phyloP scores from a whole-genome alignment of 78 protist genomes.

The Dictyostelium citrinum region DNA sequence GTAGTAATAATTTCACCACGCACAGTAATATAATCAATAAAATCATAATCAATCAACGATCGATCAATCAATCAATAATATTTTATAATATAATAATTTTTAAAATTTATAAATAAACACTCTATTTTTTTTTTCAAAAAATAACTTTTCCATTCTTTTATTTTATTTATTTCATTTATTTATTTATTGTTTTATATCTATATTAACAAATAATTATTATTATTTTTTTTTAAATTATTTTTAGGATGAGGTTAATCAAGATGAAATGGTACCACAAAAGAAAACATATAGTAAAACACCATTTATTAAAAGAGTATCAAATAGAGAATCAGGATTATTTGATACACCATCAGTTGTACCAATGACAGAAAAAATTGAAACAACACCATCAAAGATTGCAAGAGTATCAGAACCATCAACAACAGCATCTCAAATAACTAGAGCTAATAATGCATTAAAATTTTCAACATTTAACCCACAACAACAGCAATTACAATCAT shows the following conservation, averaged over 20 bases:
- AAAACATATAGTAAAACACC: conserved; percentile 19
- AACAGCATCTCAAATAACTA: not conserved
- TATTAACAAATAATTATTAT: not conserved
- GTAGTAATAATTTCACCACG: not conserved
- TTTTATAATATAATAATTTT: conserved; percentile 1
- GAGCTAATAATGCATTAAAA: not conserved
- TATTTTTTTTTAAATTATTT: not conserved
- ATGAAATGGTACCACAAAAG: conserved; percentile 22
- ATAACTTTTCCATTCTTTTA: not conserved
- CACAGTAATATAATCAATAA: not conserved
- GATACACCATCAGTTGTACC: not conserved
- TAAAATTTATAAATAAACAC: conserved; percentile 3
- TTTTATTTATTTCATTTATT: not conserved
- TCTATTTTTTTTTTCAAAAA: not conserved
- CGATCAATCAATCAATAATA: not conserved
- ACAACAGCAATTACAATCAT: conserved; percentile 23
- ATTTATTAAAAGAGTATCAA: conserved; percentile 12
- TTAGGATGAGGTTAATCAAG: not conserved
- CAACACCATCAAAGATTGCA: not conserved
- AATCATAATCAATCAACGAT: no score
- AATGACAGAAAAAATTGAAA: not conserved
- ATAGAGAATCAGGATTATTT: conserved; percentile 6
- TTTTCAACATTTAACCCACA: not conserved
- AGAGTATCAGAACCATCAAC: not conserved
- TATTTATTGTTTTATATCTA: not conserved